A percentile compares a stretch with the other conserved stretches of the same genome.
Conservation (phyloP, 2,329 filamentous ascomycete genomes). For the Fusarium coicis region DNA sequence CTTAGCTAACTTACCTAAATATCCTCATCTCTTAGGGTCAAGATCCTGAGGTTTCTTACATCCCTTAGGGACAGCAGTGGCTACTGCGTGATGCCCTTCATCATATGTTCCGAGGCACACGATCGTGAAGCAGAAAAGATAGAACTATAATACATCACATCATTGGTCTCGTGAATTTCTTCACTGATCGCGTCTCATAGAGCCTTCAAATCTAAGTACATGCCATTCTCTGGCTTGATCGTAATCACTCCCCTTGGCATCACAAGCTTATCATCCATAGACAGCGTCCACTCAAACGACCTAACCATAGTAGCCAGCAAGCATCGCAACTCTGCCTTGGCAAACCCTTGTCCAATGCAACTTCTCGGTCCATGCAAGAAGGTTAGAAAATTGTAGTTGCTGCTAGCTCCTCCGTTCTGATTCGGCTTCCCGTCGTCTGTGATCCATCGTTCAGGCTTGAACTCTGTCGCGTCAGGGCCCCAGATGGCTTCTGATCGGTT, state of each 20-base stretch:
- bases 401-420: conserved; percentile 73
- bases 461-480: conserved; percentile 73
- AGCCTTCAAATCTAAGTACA: conserved; percentile 61
- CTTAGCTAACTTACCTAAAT: accelerated
- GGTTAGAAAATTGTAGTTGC: conserved; percentile 78
- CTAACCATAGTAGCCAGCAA: conserved; percentile 75
- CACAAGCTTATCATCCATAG: conserved; percentile 69
- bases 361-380: conserved; percentile 86
- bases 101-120: background rate
- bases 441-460: conserved; percentile 77
- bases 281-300: conserved; percentile 66
- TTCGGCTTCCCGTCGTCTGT: conserved; percentile 60
- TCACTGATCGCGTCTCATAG: background rate
- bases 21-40: background rate
- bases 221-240: conserved; percentile 71
- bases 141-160: background rate
- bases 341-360: conserved; percentile 82
- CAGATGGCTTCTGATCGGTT: conserved; percentile 73
- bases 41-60: background rate
- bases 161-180: background rate
- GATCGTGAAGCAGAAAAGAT: background rate
- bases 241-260: conserved; percentile 73
- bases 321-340: conserved; percentile 78
- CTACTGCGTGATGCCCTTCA: background rate
- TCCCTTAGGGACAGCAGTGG: too few species aligned